These are phyloP conservation scores for Xylariaceae sp. DNA, from an alignment of 2,329 filamentous ascomycete genomes.

Conservation along the genomic window DNA sequence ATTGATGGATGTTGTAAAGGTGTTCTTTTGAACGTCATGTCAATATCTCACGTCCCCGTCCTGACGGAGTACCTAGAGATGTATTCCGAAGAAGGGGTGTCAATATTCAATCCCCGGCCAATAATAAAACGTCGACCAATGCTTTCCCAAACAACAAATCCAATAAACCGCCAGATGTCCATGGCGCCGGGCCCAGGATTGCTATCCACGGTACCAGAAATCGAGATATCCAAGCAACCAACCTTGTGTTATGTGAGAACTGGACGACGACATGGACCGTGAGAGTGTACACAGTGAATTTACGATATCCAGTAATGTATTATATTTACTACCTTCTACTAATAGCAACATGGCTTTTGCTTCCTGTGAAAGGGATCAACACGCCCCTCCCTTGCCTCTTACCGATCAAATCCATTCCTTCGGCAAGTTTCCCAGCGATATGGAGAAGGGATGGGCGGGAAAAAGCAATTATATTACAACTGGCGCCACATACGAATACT, in stretches of 20 bases:
- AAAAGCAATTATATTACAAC: background rate
- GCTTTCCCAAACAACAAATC: background rate
- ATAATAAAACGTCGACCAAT: background rate
- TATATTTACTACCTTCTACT: no score
- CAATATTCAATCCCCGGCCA: background rate
- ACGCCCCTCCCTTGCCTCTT: background rate
- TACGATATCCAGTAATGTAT: no score
- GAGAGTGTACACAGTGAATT: background rate
- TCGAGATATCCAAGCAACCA: background rate
- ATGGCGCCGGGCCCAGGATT: constrained; percentile 12
- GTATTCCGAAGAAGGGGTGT: background rate
- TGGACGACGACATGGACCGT: constrained; percentile 1
- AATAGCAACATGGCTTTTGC: no score
- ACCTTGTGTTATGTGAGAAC: background rate
- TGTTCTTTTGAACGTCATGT: no score
- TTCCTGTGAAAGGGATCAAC: background rate
- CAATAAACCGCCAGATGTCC: constrained; percentile 2
- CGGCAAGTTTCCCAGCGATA: constrained; percentile 3
- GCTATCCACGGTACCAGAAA: background rate
- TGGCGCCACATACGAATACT: background rate
- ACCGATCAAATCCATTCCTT: background rate
- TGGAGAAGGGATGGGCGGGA: background rate
- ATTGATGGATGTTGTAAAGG: no score
- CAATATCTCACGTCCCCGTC: no score
- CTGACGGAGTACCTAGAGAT: no score